These are phyloP conservation scores for Panaeolus papilionaceus DNA, from an alignment of 768 basidiomycete genomes.

Conservation along the genomic window DNA sequence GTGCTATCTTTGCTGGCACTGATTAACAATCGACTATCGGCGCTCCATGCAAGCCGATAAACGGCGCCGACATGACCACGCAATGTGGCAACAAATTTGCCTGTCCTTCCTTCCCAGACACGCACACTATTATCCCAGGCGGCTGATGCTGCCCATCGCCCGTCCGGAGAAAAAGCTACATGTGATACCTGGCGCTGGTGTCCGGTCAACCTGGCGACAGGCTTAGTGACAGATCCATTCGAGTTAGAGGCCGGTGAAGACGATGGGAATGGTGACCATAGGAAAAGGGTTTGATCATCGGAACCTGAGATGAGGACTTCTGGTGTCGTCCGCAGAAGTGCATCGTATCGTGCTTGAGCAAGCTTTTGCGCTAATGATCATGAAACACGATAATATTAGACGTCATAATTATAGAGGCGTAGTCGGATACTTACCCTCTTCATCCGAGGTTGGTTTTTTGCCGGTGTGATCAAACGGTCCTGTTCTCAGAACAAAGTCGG, in stretches of 20 bases:
- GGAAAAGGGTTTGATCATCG: constrained; percentile 97
- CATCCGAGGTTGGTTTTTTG: constrained; percentile 79
- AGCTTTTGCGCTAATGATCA: constrained; percentile 65
- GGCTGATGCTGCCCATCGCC: constrained; percentile 88
- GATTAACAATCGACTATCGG: constrained; percentile 89
- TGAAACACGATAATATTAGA: constrained; percentile 1
- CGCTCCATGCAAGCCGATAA: constrained; percentile 94
- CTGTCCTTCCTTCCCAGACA: constrained; percentile 86
- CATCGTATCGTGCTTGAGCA: constrained; percentile 81
- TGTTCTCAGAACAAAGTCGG: constrained; percentile 85
- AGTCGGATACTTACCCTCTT: constrained; percentile 64
- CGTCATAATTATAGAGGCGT: constrained; percentile 8
- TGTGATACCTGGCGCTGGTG: constrained; percentile 96
- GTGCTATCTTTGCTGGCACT: constrained; percentile 97
- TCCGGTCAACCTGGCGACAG: constrained; percentile 80
- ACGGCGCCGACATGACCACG: constrained; percentile 95
- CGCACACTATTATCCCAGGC: constrained; percentile 92
- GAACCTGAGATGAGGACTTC: constrained; percentile 95
- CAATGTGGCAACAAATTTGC: constrained; percentile 89
- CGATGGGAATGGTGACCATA: constrained; percentile 86
- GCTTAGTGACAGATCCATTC: constrained; percentile 39
- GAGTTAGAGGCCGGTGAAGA: constrained; percentile 32
- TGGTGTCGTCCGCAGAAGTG: constrained; percentile 64
- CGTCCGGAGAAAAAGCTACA: constrained; percentile 95
- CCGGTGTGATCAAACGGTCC: constrained; percentile 93